Percentiles rank a stretch among this genome's conserved stretches.
Conservation (phyloP, 2,329 filamentous ascomycete species). For the Neophaeococcomyces aloes region DNA sequence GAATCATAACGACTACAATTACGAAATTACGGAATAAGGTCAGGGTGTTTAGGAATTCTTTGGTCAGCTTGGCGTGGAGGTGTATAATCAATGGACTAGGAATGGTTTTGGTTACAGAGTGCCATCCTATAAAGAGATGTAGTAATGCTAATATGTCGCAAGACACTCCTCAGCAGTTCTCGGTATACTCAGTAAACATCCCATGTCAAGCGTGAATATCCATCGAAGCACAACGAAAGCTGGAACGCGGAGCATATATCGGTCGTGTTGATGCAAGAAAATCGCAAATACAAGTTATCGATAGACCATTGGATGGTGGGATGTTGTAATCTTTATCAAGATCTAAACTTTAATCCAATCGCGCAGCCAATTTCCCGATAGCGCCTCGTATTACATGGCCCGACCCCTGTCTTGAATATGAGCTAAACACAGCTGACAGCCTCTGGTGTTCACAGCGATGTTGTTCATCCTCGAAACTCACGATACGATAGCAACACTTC, state of each 20-base stretch:
- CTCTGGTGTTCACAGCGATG: not conserved
- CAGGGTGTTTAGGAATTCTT: slow-evolving; percentile 1
- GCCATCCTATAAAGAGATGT: not conserved
- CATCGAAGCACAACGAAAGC: too few species aligned
- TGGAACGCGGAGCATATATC: too few species aligned
- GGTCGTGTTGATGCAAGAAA: too few species aligned
- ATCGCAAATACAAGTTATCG: too few species aligned
- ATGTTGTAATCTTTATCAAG: too few species aligned
- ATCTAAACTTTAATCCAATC: too few species aligned
- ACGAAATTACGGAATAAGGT: not conserved
- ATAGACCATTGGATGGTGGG: too few species aligned
- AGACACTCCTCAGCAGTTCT: not conserved
- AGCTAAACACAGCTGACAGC: not conserved
- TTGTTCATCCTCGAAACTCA: not conserved
- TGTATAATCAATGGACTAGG: not conserved
- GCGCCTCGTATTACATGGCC: not conserved
- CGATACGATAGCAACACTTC: not conserved
- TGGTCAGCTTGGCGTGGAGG: not conserved
- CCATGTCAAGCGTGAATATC: too few species aligned
- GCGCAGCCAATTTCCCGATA: too few species aligned
- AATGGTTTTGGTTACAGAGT: not conserved
- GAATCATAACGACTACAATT: not conserved
- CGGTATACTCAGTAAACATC: too few species aligned
- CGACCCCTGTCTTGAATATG: not conserved
- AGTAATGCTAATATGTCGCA: slow-evolving; percentile 7